Evolutionary conservation across 2,329 filamentous ascomycete genomes (phyloP).

Genomic region (Remersonia thermophila): DNA sequence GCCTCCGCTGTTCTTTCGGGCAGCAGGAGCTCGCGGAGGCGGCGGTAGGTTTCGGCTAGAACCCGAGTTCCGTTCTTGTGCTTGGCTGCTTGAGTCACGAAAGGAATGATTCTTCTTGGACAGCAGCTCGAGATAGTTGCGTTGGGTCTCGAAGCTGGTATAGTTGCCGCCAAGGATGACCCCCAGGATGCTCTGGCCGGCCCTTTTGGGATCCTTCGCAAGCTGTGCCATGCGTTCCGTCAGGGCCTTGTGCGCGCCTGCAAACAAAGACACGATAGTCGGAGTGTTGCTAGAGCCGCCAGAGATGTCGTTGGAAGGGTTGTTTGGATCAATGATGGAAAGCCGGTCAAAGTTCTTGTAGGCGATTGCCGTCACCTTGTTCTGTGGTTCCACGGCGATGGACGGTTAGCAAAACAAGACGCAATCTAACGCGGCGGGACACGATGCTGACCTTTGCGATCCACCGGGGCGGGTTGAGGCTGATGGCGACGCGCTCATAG

Average conservation of each 20-base stretch:
- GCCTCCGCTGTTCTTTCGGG: not conserved
- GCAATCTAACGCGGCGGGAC: no score
- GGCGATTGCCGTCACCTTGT: constrained; percentile 33
- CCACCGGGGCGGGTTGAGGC: constrained; percentile 61
- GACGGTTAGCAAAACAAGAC: not conserved
- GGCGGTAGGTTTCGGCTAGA: no score
- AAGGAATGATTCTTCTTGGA: not conserved
- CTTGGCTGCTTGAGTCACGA: not conserved
- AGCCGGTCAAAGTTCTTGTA: constrained; percentile 56
- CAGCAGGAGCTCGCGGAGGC: not conserved
- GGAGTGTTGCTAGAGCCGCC: constrained; percentile 65
- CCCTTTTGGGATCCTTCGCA: constrained; percentile 20
- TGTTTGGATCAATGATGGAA: constrained; percentile 87
- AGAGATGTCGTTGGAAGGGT: constrained; percentile 73
- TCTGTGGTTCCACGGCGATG: not conserved
- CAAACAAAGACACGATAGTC: constrained; percentile 58
- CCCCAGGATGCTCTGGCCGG: constrained; percentile 49
- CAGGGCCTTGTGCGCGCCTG: constrained; percentile 47
- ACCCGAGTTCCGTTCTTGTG: not conserved
- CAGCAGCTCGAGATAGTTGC: constrained; percentile 46
- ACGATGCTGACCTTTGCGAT: constrained; percentile 55
- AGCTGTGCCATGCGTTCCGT: constrained; percentile 45
- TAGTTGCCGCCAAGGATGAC: constrained; percentile 71
- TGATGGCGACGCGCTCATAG: constrained; percentile 56
- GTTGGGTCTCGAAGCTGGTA: constrained; percentile 56